Conservation (phyloP, 1,139 yeast species). For the Blastobotrys petasosporus region DNA sequence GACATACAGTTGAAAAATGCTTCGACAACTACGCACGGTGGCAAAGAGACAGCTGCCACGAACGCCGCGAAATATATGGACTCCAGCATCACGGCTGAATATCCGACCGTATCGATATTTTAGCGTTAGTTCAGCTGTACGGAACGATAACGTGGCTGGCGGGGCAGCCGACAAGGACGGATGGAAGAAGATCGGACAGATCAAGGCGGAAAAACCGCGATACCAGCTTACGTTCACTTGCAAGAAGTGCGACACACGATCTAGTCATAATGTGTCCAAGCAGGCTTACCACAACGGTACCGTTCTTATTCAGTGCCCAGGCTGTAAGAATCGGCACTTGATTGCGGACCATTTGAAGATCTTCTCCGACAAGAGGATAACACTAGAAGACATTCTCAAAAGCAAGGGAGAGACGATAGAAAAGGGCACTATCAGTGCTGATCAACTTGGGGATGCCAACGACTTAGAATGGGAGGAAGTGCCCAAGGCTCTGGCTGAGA, state of each 20-base stretch:
- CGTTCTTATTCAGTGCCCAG: constrained; percentile 86
- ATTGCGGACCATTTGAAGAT: constrained; percentile 90
- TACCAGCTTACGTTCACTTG: constrained; percentile 90
- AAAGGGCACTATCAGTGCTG: constrained; percentile 32
- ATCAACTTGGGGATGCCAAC: constrained; percentile 10
- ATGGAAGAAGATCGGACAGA: constrained; percentile 14
- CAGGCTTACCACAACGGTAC: constrained; percentile 88
- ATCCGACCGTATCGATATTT: no score
- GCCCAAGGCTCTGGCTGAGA: constrained; percentile 18
- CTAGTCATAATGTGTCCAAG: constrained; percentile 81
- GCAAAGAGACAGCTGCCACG: constrained; percentile 1
- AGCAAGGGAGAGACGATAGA: constrained; percentile 72
- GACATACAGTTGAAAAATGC: neutral
- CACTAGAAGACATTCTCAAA: constrained; percentile 71
- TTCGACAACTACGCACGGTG: neutral
- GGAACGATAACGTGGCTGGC: neutral
- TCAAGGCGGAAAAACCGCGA: constrained; percentile 48
- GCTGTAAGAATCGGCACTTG: constrained; percentile 79
- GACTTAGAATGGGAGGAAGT: constrained; percentile 24
- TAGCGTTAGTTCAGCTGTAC: neutral
- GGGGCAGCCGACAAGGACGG: constrained; percentile 2
- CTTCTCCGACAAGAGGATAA: constrained; percentile 67
- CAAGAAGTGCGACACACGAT: constrained; percentile 75
- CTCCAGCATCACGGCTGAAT: no score
- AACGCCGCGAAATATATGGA: neutral